Evolutionary conservation across 2,329 filamentous ascomycete species (phyloP).

Genomic region (Xylaria sp.): DNA sequence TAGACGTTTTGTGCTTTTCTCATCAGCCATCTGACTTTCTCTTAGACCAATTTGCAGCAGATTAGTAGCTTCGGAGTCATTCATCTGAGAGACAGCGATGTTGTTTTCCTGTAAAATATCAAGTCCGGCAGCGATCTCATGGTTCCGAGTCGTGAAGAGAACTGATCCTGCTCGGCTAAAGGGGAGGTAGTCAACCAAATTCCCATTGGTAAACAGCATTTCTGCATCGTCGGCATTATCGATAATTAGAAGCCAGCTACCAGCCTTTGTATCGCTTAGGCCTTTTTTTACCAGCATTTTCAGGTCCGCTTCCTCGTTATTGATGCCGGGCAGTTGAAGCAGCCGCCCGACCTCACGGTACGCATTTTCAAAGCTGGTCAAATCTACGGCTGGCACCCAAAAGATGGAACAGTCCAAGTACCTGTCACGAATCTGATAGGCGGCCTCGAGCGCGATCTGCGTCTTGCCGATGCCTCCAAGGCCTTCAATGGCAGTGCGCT

Average conservation of each 20-base stretch:
- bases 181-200: conserved; percentile 48
- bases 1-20: conserved; percentile 1
- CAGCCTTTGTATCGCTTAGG: conserved; percentile 45
- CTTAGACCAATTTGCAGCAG: neutral
- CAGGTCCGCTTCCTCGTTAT: conserved; percentile 52
- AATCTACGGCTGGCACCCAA: conserved; percentile 25
- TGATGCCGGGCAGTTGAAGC: conserved; percentile 46
- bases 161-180: conserved; percentile 35
- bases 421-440: conserved; percentile 14
- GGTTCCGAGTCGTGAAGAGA: conserved; percentile 20
- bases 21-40: neutral
- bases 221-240: conserved; percentile 46
- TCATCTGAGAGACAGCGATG: conserved; percentile 1
- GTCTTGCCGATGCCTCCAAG: conserved; percentile 29
- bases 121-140: neutral
- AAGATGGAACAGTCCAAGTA: conserved; percentile 26
- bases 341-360: conserved; percentile 46
- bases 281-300: conserved; percentile 51
- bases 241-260: conserved; percentile 33
- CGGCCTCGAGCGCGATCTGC: conserved; percentile 23
- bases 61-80: conserved; percentile 3
- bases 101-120: neutral
- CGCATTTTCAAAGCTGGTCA: conserved; percentile 25
- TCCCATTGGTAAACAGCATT: conserved; percentile 40
- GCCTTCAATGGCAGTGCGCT: conserved; percentile 42